Evolutionary conservation across 1,284 basidiomycete species (phyloP).

Genomic region (Trametes hirsuta): DNA sequence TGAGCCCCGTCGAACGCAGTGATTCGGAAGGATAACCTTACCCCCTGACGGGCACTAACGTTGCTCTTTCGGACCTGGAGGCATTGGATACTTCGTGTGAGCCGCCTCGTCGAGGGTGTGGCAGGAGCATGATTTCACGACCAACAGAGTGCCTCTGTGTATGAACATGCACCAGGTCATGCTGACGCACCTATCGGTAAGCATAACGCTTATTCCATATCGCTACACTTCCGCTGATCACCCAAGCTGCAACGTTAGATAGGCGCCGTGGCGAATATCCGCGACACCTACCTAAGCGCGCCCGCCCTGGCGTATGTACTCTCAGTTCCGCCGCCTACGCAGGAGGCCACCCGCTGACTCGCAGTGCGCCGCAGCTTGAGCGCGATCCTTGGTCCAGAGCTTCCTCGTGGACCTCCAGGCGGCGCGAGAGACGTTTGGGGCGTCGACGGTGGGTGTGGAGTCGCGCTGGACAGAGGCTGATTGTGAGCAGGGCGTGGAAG

Average conservation of each 20-base stretch:
- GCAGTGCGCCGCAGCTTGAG: not conserved
- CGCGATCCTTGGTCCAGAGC: not conserved
- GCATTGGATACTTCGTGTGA: not conserved
- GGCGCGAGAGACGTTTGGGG: not conserved
- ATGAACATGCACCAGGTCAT: not conserved
- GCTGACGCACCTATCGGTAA: not conserved
- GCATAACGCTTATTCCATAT: too few relatives aligned
- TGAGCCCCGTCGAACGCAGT: not conserved
- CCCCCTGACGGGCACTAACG: not conserved
- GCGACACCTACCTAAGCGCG: not conserved
- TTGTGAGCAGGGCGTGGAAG: too few relatives aligned
- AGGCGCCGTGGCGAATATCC: too few relatives aligned
- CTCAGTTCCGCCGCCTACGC: not conserved
- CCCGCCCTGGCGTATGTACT: not conserved
- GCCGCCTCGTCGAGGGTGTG: not conserved
- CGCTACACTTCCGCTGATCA: too few relatives aligned
- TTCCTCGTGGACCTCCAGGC: constrained; percentile 12
- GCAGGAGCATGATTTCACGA: not conserved
- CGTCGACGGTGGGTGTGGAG: too few relatives aligned
- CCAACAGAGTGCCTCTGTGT: not conserved
- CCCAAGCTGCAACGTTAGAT: too few relatives aligned
- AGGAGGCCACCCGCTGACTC: not conserved
- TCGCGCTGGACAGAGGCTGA: too few relatives aligned
- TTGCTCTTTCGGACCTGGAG: not conserved
- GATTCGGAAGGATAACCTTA: too few relatives aligned